phyloP scores from a whole-genome alignment of 1,284 basidiomycete species.

The Apiotrichum veenhuisii region DNA sequence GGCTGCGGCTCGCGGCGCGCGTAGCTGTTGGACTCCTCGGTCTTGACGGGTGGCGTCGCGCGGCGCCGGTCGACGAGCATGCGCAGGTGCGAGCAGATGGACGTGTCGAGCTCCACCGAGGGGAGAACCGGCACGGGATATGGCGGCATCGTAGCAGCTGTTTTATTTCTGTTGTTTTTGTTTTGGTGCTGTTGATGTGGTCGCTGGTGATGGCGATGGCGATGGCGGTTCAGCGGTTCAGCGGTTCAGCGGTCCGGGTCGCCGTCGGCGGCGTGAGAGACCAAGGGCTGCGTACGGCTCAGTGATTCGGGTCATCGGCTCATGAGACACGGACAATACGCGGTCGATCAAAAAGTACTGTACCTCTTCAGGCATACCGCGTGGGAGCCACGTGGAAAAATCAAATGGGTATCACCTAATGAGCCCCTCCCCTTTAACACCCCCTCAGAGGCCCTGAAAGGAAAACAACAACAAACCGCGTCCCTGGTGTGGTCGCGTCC shows the following conservation, averaged over 20 bases:
- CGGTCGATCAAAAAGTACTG: too few species aligned
- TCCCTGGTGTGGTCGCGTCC: too few species aligned
- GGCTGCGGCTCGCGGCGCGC: background rate
- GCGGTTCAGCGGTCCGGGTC: background rate
- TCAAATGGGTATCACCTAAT: too few species aligned
- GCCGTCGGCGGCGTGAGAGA: background rate
- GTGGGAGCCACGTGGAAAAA: too few species aligned
- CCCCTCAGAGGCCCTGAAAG: too few species aligned
- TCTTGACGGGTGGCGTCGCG: conserved; percentile 13
- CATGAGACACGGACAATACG: too few species aligned
- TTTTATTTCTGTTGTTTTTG: background rate
- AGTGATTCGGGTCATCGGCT: too few species aligned
- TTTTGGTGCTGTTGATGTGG: background rate
- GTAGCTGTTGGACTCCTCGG: conserved; percentile 15
- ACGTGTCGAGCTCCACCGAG: conserved; percentile 28
- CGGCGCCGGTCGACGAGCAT: conserved; percentile 20
- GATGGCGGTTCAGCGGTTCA: background rate
- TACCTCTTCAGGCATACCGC: too few species aligned
- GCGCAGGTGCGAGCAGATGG: conserved; percentile 34
- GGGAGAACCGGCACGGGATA: conserved; percentile 5
- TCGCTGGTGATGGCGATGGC: background rate
- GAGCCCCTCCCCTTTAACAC: too few species aligned
- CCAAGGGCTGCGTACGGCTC: too few species aligned
- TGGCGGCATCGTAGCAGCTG: background rate
- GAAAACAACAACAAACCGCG: conserved; percentile 3